Conservation (phyloP, 495 filamentous ascomycete species). For the Clohesyomyces aquaticus region DNA sequence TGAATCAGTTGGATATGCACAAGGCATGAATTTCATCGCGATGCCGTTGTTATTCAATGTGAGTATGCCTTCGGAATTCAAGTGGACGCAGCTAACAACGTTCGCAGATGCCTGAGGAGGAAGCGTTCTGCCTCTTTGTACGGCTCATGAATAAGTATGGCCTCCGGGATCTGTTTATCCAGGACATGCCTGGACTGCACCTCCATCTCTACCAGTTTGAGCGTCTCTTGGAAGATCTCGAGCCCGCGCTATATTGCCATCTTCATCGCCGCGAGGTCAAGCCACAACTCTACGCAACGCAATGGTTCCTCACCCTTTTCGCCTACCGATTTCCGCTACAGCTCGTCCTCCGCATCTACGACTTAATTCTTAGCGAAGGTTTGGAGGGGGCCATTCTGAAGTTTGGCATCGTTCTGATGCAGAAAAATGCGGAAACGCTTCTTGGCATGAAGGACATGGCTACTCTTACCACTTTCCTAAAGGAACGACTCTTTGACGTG, state of each 20-base stretch:
- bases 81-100: background rate
- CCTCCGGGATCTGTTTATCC: constrained; percentile 88
- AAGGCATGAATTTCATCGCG: constrained; percentile 98
- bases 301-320: constrained; percentile 99
- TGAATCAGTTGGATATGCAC: constrained; percentile 91
- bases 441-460: constrained; percentile 89
- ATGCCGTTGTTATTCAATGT: constrained; percentile 98
- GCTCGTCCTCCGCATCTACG: constrained; percentile 93
- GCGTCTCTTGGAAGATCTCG: constrained; percentile 88
- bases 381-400: constrained; percentile 86
- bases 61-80: constrained; percentile 44
- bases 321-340: constrained; percentile 97
- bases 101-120: constrained; percentile 88
- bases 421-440: constrained; percentile 80
- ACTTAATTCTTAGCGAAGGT: constrained; percentile 93
- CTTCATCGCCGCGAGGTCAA: constrained; percentile 83
- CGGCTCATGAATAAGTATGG: constrained; percentile 96
- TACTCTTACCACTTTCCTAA: constrained; percentile 81
- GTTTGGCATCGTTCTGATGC: constrained; percentile 93
- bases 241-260: constrained; percentile 94
- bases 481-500: constrained; percentile 91
- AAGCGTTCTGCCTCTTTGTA: constrained; percentile 92
- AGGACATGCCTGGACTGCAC: constrained; percentile 96
- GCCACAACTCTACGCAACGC: constrained; percentile 92
- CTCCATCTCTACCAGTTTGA: constrained; percentile 94